Conservation (phyloP, 1,284 basidiomycete species). For the Moesziomyces parantarcticus region DNA sequence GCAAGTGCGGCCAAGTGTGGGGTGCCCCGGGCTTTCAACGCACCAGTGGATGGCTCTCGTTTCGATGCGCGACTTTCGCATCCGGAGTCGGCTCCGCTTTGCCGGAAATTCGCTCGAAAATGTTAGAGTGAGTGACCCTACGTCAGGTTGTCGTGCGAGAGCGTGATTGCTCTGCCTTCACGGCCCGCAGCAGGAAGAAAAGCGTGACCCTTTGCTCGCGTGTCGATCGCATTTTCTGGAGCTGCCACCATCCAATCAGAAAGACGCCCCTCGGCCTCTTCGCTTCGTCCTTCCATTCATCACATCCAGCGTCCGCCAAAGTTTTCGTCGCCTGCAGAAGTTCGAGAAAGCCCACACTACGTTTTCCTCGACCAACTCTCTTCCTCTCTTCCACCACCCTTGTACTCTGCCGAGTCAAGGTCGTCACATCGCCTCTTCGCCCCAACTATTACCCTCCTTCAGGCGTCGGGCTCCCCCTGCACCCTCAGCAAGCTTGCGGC, state of each 20-base stretch:
- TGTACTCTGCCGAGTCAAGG: constrained; percentile 25
- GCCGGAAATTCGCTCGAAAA: background rate
- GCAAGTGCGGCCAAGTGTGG: constrained; percentile 19
- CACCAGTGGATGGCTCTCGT: constrained; percentile 8
- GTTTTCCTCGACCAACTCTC: background rate
- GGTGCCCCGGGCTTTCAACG: constrained; percentile 33
- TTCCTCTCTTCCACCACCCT: constrained; percentile 2
- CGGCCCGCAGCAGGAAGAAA: constrained; percentile 4
- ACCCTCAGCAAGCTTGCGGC: too few relatives aligned
- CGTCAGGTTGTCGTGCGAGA: constrained; percentile 26
- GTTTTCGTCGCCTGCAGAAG: too few relatives aligned
- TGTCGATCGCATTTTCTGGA: constrained; percentile 27
- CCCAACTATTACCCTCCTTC: background rate
- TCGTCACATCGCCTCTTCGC: constrained; percentile 10
- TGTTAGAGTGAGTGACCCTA: background rate
- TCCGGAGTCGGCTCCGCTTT: constrained; percentile 31
- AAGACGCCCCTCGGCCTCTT: background rate
- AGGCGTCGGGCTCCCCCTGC: too few relatives aligned
- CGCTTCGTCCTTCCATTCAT: background rate
- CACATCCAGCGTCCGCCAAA: too few relatives aligned
- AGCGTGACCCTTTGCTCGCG: constrained; percentile 1
- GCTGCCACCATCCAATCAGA: constrained; percentile 41
- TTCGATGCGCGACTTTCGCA: constrained; percentile 3
- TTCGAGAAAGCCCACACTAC: too few relatives aligned
- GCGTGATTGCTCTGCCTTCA: background rate